Base-by-base conservation (phyloP, 768 basidiomycete species). In the Candolleomyces aberdarensis region DNA sequence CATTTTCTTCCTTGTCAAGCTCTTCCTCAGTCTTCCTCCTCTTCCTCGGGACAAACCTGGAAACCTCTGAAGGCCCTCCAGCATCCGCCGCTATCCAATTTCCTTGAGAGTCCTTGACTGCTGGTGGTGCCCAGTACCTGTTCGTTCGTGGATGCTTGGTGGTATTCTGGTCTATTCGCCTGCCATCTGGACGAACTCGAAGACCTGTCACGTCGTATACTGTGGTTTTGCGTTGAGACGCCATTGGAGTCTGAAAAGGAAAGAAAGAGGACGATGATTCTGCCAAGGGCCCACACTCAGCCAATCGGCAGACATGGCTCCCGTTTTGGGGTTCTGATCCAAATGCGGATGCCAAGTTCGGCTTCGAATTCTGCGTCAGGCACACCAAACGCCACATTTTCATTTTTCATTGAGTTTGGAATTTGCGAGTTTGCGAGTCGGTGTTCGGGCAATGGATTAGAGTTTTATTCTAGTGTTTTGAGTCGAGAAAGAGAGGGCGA, bases 41-140 rank as follows among this genome's bases (percentile, higher is more conserved):
- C 58, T 36, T 65, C 58, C 59, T 64, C 54, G 17, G 59, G 57
- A 17, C 59, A 62, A 40, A 68, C 64, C 51, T 69, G 22, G 57
- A 72, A 4, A 83, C 76, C 3, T 66, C 76, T 7, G 68, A 72
- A 36, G 71, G 69, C 1, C 89, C 88, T 17, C 82, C 87, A 2
- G 88, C 88, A 66, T 90, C 87, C 39, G 69, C 74, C 10, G 89
- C 88, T 20, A 88, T 80, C 85, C 86, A 88, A 62, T 87, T 86
- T 13, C 83, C 85, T 51, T 82, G 78, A 2, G 74, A 58, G 69
- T 85, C 82, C 56, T 76, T 74, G 3, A 79, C 70, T 14, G 76
- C 70, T 48, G 69, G 68, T 36, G 65, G 71, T 17, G 76, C 74
- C 32, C 71, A 46, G 31, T 39, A 75, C 26, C 26, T 26, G 59